A percentile compares a stretch with the other conserved stretches of the same genome.
phyloP scores from a whole-genome alignment of 1,284 basidiomycete genomes.

The Cystobasidiaceae sp. region DNA sequence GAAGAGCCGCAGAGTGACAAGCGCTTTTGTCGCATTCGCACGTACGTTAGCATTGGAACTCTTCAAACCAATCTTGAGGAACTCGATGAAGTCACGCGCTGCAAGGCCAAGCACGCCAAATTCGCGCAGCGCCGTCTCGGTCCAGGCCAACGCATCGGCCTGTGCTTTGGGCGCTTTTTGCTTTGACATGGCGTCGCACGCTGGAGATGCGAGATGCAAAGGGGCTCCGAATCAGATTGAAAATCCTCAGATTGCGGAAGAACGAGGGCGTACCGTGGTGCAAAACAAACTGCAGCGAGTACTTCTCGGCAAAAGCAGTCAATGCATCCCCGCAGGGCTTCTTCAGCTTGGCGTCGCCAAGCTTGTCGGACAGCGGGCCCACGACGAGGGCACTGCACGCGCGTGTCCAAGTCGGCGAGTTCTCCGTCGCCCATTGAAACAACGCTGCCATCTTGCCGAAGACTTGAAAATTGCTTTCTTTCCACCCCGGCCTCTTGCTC shows the following conservation, averaged over 20 bases:
- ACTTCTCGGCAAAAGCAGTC: constrained; percentile 77
- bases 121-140: constrained; percentile 77
- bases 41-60: constrained; percentile 93
- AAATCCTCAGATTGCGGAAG: background rate
- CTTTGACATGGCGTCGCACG: constrained; percentile 82
- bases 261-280: constrained; percentile 63
- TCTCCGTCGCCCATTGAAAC: constrained; percentile 66
- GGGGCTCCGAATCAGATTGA: background rate
- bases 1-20: constrained; percentile 87
- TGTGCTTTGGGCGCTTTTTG: constrained; percentile 97
- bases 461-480: constrained; percentile 97
- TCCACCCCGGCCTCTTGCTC: constrained; percentile 86
- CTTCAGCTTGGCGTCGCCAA: constrained; percentile 95
- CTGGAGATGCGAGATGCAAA: constrained; percentile 50
- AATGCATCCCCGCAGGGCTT: constrained; percentile 92
- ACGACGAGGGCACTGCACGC: constrained; percentile 78
- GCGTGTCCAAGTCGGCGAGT: constrained; percentile 75
- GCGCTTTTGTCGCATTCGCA: constrained; percentile 86
- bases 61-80: constrained; percentile 77
- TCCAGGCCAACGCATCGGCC: constrained; percentile 85
- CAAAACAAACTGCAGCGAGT: constrained; percentile 88
- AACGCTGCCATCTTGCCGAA: constrained; percentile 79
- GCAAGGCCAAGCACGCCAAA: constrained; percentile 87
- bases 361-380: constrained; percentile 84
- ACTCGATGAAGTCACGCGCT: constrained; percentile 79